A percentile compares a stretch with the other conserved stretches of the same genome.
phyloP scores from a whole-genome alignment of 2,329 filamentous ascomycete species.

The Clarireedia monteithiana region DNA sequence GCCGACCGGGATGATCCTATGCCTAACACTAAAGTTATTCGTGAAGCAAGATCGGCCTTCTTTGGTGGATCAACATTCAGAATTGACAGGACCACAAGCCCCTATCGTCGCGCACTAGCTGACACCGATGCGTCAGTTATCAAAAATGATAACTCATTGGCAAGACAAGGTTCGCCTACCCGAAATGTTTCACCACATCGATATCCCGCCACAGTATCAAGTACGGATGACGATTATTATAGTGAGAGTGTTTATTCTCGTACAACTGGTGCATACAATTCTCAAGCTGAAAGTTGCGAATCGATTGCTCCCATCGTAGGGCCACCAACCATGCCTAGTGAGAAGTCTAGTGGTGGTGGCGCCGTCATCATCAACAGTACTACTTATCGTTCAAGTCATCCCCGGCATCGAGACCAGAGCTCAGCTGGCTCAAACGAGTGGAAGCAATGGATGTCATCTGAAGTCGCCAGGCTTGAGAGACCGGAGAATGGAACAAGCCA shows the following conservation, averaged over 20 bases:
- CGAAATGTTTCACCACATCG: conserved; percentile 8
- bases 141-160: conserved; percentile 1
- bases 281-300: conserved; percentile 6
- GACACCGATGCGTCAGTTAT: conserved; percentile 13
- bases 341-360: conserved; percentile 24
- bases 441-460: conserved; percentile 47
- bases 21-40: conserved; percentile 27
- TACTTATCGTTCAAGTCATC: conserved; percentile 26
- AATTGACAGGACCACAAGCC: conserved; percentile 46
- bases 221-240: conserved; percentile 15
- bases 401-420: conserved; percentile 32
- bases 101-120: conserved; percentile 44
- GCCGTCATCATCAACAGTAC: conserved; percentile 30
- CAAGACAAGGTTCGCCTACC: neutral
- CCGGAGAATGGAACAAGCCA: conserved; percentile 17
- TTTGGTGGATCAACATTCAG: conserved; percentile 45
- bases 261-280: conserved; percentile 25
- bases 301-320: conserved; percentile 11
- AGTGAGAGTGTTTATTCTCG: conserved; percentile 29
- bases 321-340: conserved; percentile 13
- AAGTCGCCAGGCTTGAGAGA: conserved; percentile 40
- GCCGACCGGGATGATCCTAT: conserved; percentile 24
- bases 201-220: neutral
- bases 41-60: conserved; percentile 40
- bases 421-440: conserved; percentile 44